Evolutionary conservation across 805 yeast species (phyloP), one percentile per base, ranked within the genome.

Genomic region (Torulaspora maleeae): DNA sequence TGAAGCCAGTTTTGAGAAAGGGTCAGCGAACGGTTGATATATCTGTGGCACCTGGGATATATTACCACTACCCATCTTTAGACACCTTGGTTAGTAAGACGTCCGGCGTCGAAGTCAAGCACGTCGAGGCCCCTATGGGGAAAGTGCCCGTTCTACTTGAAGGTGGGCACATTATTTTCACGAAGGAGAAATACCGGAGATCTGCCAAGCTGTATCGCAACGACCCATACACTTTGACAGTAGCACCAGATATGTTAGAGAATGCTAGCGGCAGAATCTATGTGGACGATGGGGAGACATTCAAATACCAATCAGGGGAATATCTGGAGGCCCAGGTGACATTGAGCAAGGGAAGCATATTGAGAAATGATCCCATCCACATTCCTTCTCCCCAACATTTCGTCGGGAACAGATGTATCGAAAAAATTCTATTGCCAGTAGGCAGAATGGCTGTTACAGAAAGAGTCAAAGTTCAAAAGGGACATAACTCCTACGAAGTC

Each of bases 251-350:
- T 45, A 53, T 58, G 2, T 54, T 66, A 2, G 82, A 80, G 1
- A 51, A 55, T 5, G 88, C 90, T 0, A 63, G 64, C 0, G 85
- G 86, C 1, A 71, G 70, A 4, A 61, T 90, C 27, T 90, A 89
- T 61, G 64, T 84, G 29, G 98, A 90, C 62, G 98, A 90, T 64
- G 96, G 95, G 12, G 85, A 82, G 54, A 73, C 90, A 0, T 86
- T 75, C 53, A 76, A 71, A 36, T 79, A 79, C 59, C 49, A 62
- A 44, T 53, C 67, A 1, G 84, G 83, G 5, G 80, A 78, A 22
- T 82, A 50, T 55, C 43, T 79, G 2, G 61, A 68, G 36, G 58
- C 78, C 1, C 55, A 68, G 1, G 72, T 86, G 27, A 52, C 51
- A 2, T 69, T 72, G 13, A 29, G 36, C 4, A 55, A 63, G 10